Evolutionary conservation across 176 grass and related monocot genomes (phyloP), one percentile per base, ranked within the genome.

Genomic region (Raddia guianensis): DNA sequence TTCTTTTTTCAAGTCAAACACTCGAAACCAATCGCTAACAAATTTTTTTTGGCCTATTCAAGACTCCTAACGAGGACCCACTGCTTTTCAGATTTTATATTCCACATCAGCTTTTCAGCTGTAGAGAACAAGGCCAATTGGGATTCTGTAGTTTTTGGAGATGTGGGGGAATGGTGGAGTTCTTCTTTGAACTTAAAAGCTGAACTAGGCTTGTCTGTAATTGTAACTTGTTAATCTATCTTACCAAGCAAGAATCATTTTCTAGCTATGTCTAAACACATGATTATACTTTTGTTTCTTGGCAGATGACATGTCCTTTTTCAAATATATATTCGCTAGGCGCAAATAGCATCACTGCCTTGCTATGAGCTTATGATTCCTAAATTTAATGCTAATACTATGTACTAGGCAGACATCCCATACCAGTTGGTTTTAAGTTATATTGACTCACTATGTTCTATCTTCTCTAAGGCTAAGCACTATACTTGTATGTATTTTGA

Each of bases 191-290:
- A 63, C 33, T 65, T 11, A 11, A 68, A 68, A 70, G 46, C 44
- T 67, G n/a, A 44, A 20, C 32, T 21, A 43, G 18, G 32, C 52
- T 16, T 84, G 40, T 35, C n/a, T 12, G 12, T 67, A 37, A 61
- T 21, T 76, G 19, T 44, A 76, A 20, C 13, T 60, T 76, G 21
- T 76, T 76, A 67, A 11, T 37, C 43, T 63, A 71, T 85, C 74
- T 71, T 78, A 70, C n/a, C 60, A 33, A 27, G 46, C 70, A 46
- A 48, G 21, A 11, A 53, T 20, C 78, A n/a, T 78, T 75, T 33
- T 60, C 9, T 45, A 12, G 18, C n/a, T 47, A 61, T 20, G 47
- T 76, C 32, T 62, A 48, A 33, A 63, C 12, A 8, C 32, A 34
- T 14, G 19, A 20, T 57, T 67, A 67, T 20, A 75, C 50, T 19